phyloP scores from a whole-genome alignment of 192 early-diverging fungal species.

The Allomyces javanicus region DNA sequence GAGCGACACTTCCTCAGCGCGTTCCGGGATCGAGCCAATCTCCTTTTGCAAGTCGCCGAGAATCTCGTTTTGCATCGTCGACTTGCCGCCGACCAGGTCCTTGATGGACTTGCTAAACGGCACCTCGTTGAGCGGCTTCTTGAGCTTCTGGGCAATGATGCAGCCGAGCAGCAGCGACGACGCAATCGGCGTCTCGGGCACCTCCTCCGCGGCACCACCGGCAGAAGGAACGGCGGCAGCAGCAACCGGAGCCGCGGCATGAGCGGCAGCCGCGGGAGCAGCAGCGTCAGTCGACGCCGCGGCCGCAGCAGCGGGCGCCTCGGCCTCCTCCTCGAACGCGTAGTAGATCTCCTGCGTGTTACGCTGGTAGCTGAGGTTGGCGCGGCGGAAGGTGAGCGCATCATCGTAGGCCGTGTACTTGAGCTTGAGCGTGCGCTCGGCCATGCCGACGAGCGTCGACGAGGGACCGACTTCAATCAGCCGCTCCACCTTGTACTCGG shows the following conservation, averaged over 20 bases:
- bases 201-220: conserved; percentile 15
- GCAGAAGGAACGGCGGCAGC: conserved; percentile 24
- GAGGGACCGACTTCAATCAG: conserved; percentile 78
- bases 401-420: conserved; percentile 94
- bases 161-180: conserved; percentile 61
- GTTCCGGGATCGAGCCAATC: conserved; percentile 70
- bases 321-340: conserved; percentile 51
- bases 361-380: conserved; percentile 74
- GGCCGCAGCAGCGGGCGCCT: conserved; percentile 22
- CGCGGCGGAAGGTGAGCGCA: conserved; percentile 72
- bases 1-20: conserved; percentile 76
- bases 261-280: conserved; percentile 19
- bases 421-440: conserved; percentile 76
- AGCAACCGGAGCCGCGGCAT: conserved; percentile 30
- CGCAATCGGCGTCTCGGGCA: conserved; percentile 43
- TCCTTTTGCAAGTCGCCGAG: conserved; percentile 86
- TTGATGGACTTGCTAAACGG: conserved; percentile 62
- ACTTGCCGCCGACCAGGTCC: conserved; percentile 88
- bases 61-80: conserved; percentile 90
- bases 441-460: conserved; percentile 85
- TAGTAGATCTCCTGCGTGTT: conserved; percentile 90
- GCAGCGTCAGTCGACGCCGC: conserved; percentile 24
- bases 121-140: conserved; percentile 57
- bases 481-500: conserved; percentile 59
- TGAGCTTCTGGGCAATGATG: conserved; percentile 78